Percentiles rank a stretch among this genome's conserved stretches.
Evolutionary conservation across 768 basidiomycete species (phyloP).

Genomic region (Pleurotus platypus): DNA sequence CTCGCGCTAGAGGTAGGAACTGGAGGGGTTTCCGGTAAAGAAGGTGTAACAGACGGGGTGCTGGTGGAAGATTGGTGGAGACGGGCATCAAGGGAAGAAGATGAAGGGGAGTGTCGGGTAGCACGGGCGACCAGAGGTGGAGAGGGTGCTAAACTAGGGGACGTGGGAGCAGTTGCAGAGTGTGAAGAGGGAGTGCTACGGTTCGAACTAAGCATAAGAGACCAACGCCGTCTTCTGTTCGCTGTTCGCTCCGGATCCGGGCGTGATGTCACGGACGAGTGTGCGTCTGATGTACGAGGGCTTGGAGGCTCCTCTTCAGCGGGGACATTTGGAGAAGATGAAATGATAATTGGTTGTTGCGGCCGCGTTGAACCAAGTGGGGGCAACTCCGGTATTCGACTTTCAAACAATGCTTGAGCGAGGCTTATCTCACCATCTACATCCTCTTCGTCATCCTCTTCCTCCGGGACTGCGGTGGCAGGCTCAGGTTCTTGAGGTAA

Average conservation of each 20-base stretch:
- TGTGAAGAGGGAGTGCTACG: conserved; percentile 23
- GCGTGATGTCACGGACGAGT: conserved; percentile 24
- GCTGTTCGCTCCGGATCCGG: conserved; percentile 27
- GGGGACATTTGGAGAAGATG: conserved; percentile 32
- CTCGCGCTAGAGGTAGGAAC: conserved; percentile 20
- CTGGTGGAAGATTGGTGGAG: conserved; percentile 23
- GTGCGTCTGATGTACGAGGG: conserved; percentile 44
- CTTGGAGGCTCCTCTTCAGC: conserved; percentile 43
- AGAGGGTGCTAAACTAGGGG: conserved; percentile 22
- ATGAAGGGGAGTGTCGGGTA: conserved; percentile 23
- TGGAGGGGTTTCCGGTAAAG: conserved; percentile 17
- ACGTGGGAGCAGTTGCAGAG: conserved; percentile 18
- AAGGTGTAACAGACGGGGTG: conserved; percentile 19
- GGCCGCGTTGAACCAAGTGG: conserved; percentile 62
- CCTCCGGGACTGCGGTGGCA: conserved; percentile 29
- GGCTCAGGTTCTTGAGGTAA: conserved; percentile 24
- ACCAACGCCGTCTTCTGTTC: conserved; percentile 67
- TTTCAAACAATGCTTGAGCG: conserved; percentile 72
- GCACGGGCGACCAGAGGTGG: conserved; percentile 36
- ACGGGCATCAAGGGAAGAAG: conserved; percentile 19
- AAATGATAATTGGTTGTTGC: conserved; percentile 67
- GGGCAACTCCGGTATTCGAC: conserved; percentile 71
- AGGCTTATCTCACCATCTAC: conserved; percentile 67
- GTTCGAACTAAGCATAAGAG: conserved; percentile 44
- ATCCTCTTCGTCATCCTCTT: conserved; percentile 57